Conservation (phyloP, 116 monocot genomes). For the Thalassia testudinum region DNA sequence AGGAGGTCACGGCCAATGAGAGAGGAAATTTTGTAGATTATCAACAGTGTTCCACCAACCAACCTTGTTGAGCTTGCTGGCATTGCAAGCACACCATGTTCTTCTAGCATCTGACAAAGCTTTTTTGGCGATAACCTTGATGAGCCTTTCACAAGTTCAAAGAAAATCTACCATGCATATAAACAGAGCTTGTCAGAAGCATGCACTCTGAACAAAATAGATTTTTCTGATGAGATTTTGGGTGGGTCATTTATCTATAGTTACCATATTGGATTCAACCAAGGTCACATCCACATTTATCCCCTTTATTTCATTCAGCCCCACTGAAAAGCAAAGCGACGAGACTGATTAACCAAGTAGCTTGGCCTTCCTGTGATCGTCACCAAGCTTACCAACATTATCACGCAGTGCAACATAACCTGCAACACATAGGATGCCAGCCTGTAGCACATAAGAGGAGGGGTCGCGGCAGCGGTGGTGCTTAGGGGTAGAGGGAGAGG, state of each 20-base stretch:
- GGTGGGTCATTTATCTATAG: conserved; percentile 9
- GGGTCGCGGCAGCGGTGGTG: too few species aligned
- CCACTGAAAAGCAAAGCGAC: conserved; percentile 23
- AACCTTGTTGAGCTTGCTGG: conserved; percentile 40
- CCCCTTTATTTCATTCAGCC: conserved; percentile 49
- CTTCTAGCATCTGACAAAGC: conserved; percentile 41
- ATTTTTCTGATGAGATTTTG: background rate
- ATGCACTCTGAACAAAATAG: background rate
- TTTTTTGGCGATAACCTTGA: conserved; percentile 24
- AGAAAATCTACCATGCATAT: conserved; percentile 34
- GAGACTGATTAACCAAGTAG: conserved; percentile 29
- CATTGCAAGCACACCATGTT: conserved; percentile 55
- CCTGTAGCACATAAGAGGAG: too few species aligned
- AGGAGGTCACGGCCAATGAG: too few species aligned
- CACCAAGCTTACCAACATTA: conserved; percentile 55
- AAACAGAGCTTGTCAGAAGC: background rate
- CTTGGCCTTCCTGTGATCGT: conserved; percentile 81
- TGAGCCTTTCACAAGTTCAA: conserved; percentile 29
- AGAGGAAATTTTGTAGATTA: too few species aligned
- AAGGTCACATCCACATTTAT: conserved; percentile 36
- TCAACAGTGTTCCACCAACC: too few species aligned
- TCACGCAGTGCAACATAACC: conserved; percentile 66
- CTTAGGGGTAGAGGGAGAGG: too few species aligned
- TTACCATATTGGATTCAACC: conserved; percentile 85
- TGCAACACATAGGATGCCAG: conserved; percentile 84